Base-by-base conservation (phyloP, 306 rosid genomes). In the Prunus salicina region DNA sequence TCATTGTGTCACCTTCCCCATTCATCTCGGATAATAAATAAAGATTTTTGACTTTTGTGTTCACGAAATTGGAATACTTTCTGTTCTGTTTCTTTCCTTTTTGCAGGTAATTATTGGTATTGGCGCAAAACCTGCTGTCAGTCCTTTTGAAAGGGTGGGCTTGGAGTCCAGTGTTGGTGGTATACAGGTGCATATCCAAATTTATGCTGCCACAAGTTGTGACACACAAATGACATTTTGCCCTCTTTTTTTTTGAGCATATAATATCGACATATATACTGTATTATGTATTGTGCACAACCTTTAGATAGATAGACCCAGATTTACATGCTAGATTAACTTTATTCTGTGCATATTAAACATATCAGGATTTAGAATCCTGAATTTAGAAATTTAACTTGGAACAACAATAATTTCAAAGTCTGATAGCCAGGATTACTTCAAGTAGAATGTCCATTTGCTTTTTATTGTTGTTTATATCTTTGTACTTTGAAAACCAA, bases 51-150 rank as follows among this genome's bases (percentile, higher is more conserved):
- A 68, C 51, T 12, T 14, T 62, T 51, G 57, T 82, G 43, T 25
- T 43, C 51, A 47, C 51, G 64, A 67, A 67, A 45, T 68, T 73
- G 46, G 49, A 76, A 71, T 32, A 75, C 62, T 43, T 41, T 61
- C 74, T 10, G 15, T 41, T 43, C 27, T 57, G 2, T 52, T 53
- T 43, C 28, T 82, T 80, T 74, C 60, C 45, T 66, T 80, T 73
- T 65, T 79, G 74, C 87, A 90, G 98, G 93, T 95, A 73, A 76
- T 92, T 71, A 80, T 95, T 66, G 97, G 97, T 73, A 89, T 95
- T 72, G 98, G 98, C 77, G 89, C 96, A 13, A 92, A 89, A 86
- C 97, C 97, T 80, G 87, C 97, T 51, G 92, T 90, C 47, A 62
- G 97, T 76, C 85, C 96, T 80, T 95, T 95, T 70, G 96, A 90